Base-by-base conservation (phyloP, 305 asterid genomes). In the Caryopteris hybrid region DNA sequence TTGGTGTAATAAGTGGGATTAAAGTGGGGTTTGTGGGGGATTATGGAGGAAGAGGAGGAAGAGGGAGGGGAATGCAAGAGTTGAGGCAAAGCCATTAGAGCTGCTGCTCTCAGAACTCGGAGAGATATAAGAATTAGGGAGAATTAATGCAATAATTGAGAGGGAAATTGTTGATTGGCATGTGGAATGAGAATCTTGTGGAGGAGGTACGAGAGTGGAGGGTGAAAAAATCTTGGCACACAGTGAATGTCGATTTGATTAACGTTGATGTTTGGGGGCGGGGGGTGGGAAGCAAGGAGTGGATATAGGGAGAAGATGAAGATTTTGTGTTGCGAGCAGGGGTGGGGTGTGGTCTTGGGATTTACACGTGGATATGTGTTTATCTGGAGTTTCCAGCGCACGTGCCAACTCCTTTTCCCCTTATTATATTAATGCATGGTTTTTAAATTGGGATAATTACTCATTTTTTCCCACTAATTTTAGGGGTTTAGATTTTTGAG, bases 61-160 rank as follows among this genome's bases (percentile, higher is more conserved):
- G 96, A 81, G 18, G 81, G 66, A n/a, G 89, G 79, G 10, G 85
- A 59, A 36, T 86, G 94, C 39, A 89, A 63, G 72, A 86, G 76
- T 74, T 86, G 95, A 61, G 91, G 91, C 52, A 89, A 54, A 38
- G 95, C 98, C 98, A 91, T 89, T 69, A 33, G 53, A 34, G 41
- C 58, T 4, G 6, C n/a, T 2, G 9, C n/a, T 27, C 68, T 10
- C 68, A 58, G 51, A 62, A 31, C 33, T 57, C 16, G 25, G 6
- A 56, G 65, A 61, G 47, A n/a, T n/a, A n/a, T n/a, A n/a, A n/a
- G n/a, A n/a, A n/a, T n/a, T n/a, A n/a, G n/a, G 72, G 64, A 1
- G 56, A 60, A 54, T 53, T 29, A 18, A 21, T 52, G 34, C 48
- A 64, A 48, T 22, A 22, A 71, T 68, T 6, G 53, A 53, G 43